These are phyloP conservation scores for Cyberlindnera lachancei DNA, from an alignment of 805 yeast genomes.

Conservation along the genomic window DNA sequence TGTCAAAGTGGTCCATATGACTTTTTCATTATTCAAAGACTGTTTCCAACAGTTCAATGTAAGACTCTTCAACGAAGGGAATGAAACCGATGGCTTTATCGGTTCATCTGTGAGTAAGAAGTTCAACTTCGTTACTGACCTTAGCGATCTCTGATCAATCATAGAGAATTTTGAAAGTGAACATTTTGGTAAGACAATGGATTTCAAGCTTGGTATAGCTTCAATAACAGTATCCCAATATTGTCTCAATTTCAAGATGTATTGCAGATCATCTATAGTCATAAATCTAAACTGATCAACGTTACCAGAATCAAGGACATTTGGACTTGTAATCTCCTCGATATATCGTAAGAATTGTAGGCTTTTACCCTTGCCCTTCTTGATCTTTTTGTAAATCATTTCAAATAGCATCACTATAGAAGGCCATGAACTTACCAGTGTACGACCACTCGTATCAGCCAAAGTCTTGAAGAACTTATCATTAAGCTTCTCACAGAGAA, in stretches of 20 bases:
- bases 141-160: slow-evolving; percentile 1
- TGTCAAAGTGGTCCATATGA: not conserved
- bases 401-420: slow-evolving; percentile 13
- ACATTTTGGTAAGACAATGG: slow-evolving; percentile 11
- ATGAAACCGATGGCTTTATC: slow-evolving; percentile 2
- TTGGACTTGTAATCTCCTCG: slow-evolving; percentile 16
- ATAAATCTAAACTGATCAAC: slow-evolving; percentile 13
- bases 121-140: slow-evolving; percentile 5
- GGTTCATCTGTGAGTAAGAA: slow-evolving; percentile 7
- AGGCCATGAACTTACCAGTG: slow-evolving; percentile 16
- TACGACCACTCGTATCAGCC: slow-evolving; percentile 4
- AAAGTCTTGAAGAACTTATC: slow-evolving; percentile 15
- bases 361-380: not conserved
- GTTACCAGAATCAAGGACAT: slow-evolving; percentile 17
- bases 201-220: slow-evolving; percentile 8
- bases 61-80: slow-evolving; percentile 9
- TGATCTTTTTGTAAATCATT: slow-evolving; percentile 6
- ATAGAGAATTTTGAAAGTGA: slow-evolving; percentile 14
- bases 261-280: slow-evolving; percentile 7
- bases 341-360: slow-evolving; percentile 8
- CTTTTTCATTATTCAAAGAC: not conserved
- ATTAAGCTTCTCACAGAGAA: slow-evolving; percentile 20
- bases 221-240: slow-evolving; percentile 16
- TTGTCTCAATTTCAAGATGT: slow-evolving; percentile 15
- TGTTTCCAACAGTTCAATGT: slow-evolving; percentile 8